phyloP scores from a whole-genome alignment of 768 basidiomycete species.

The Sutorius australiensis region DNA sequence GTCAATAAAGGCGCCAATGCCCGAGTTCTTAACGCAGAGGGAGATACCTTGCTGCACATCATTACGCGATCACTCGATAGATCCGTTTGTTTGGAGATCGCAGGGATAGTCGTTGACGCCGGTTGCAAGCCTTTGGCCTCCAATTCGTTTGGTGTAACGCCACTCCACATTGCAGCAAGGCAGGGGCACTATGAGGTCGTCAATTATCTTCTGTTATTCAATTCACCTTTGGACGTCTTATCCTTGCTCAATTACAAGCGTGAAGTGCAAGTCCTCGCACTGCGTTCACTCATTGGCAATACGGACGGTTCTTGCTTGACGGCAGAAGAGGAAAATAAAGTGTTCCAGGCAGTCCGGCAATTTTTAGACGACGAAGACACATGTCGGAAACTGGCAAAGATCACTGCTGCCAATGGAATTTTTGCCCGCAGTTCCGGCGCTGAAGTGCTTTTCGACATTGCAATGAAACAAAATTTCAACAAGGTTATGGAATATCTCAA shows the following conservation, averaged over 20 bases:
- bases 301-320: neutral
- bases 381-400: neutral
- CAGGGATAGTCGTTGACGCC: neutral
- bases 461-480: neutral
- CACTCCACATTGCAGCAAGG: neutral
- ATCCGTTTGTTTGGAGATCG: neutral
- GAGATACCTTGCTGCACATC: slow-evolving; percentile 1
- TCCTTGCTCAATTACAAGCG: neutral
- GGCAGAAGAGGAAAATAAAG: neutral
- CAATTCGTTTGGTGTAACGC: neutral
- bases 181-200: neutral
- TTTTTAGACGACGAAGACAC: neutral
- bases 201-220: neutral
- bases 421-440: neutral
- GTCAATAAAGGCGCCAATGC: neutral
- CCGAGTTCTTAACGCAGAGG: neutral
- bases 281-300: neutral
- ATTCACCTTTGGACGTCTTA: neutral
- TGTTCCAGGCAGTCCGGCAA: neutral
- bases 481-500: neutral
- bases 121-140: neutral
- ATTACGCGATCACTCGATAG: neutral
- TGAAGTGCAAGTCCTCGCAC: no score
- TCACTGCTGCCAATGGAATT: neutral
- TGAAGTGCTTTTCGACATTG: neutral